Evolutionary conservation across 768 basidiomycete genomes (phyloP), one percentile per base, ranked within the genome.

Genomic region (Leccinum longicurvipes): DNA sequence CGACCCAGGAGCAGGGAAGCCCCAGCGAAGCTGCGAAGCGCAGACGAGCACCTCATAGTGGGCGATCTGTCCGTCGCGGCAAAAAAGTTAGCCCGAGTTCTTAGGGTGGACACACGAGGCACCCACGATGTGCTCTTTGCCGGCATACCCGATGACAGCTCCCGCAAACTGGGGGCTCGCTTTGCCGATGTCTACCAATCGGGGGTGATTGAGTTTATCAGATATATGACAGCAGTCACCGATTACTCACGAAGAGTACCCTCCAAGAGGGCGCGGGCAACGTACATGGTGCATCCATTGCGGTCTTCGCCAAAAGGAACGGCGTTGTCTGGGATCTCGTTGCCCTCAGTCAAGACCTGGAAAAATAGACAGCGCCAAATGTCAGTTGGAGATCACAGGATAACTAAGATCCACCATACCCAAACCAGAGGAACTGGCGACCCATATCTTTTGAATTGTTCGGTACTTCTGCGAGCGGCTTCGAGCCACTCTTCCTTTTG

Each of bases 41-140:
- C 71, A 71, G 5, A 75, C 73, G 6, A 74, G 69, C 31, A 74
- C 67, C 51, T 74, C 73, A 27, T 71, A 74, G 34, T 64, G 51
- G 48, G 57, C 27, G 19, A 74, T 62, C 73, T 74, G 47, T 19
- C 10, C 39, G 10, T 19, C 39, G 39, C n/a, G n/a, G 39, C 3
- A 5, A 23, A 53, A n/a, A 53, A 2, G 10, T 61, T 3, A 58
- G 49, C 29, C 8, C 47, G 7, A 24, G 39, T 32, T 27, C 27
- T 11, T 17, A 2, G 4, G 7, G 4, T 12, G 19, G 11, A 34
- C n/a, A 51, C 36, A 19, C 24, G 10, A 46, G 17, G 41, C 21
- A 29, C 64, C 31, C 58, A 74, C 73, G 3, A 66, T 62, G 53
- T 63, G 66, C 47, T 74, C 73, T 49, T 62, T 74, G 4, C 74